These are phyloP conservation scores for Aspergillus ostianus DNA, from an alignment of 495 filamentous ascomycete genomes.

Conservation along the genomic window DNA sequence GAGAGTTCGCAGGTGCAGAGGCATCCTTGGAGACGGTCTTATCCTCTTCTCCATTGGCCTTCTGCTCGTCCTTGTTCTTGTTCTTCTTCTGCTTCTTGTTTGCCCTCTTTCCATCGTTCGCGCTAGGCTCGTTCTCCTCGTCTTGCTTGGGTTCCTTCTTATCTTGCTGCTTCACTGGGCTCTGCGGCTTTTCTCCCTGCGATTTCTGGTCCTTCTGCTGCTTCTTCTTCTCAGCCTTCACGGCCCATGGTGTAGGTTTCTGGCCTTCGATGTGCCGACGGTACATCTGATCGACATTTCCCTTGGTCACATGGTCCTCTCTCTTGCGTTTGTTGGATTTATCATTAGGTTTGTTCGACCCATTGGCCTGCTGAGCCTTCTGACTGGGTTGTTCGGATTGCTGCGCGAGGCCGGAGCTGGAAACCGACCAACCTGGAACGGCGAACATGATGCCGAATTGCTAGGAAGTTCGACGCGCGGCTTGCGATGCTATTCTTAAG, in stretches of 20 bases:
- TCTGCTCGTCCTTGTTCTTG: slow-evolving; percentile 37
- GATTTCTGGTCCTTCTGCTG: slow-evolving; percentile 38
- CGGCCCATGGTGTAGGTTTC: slow-evolving; percentile 10
- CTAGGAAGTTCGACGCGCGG: not conserved
- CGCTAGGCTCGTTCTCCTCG: slow-evolving; percentile 22
- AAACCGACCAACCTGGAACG: slow-evolving; percentile 85
- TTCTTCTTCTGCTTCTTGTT: slow-evolving; percentile 39
- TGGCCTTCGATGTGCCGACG: slow-evolving; percentile 76
- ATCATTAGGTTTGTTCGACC: slow-evolving; percentile 26
- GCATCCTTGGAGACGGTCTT: slow-evolving; percentile 22
- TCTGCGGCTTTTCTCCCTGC: slow-evolving; percentile 11
- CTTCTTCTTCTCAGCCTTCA: slow-evolving; percentile 41
- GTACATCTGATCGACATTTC: slow-evolving; percentile 75
- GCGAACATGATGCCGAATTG: slow-evolving; percentile 69
- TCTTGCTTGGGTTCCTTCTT: slow-evolving; percentile 28
- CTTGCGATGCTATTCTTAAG: not conserved
- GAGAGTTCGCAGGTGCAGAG: slow-evolving; percentile 20
- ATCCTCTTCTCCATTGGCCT: slow-evolving; percentile 23
- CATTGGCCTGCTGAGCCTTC: slow-evolving; percentile 28
- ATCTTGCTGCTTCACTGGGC: slow-evolving; percentile 39
- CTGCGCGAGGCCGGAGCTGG: slow-evolving; percentile 63
- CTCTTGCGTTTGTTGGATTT: slow-evolving; percentile 56
- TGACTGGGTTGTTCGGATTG: slow-evolving; percentile 51
- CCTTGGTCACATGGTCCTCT: slow-evolving; percentile 59
- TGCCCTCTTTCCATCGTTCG: slow-evolving; percentile 20